Conservation (phyloP, 2,329 filamentous ascomycete genomes). For the Talaromyces sp. region DNA sequence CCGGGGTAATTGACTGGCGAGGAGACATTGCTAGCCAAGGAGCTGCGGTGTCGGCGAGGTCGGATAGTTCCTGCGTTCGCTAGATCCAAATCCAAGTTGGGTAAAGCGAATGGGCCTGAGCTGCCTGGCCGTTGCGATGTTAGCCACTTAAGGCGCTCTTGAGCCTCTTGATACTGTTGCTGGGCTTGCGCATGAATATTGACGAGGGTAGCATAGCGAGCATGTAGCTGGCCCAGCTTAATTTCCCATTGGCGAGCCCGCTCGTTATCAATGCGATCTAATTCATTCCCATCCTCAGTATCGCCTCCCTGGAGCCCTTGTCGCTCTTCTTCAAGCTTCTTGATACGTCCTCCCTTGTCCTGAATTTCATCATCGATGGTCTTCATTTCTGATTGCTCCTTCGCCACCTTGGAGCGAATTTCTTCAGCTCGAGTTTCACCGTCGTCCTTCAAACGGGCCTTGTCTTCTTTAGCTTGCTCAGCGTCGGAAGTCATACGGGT, state of each 20-base stretch:
- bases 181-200: constrained; percentile 47
- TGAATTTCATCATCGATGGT: constrained; percentile 63
- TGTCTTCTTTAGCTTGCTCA: constrained; percentile 47
- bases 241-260: constrained; percentile 51
- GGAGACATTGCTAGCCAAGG: constrained; percentile 51
- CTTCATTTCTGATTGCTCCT: constrained; percentile 55
- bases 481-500: constrained; percentile 55
- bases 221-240: constrained; percentile 46
- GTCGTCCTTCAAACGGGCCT: constrained; percentile 44
- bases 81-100: constrained; percentile 46
- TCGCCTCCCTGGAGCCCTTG: constrained; percentile 53
- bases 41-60: constrained; percentile 50
- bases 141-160: constrained; percentile 49
- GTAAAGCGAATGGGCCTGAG: constrained; percentile 45
- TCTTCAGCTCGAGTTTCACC: constrained; percentile 44
- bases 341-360: constrained; percentile 62
- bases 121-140: constrained; percentile 41
- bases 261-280: constrained; percentile 54
- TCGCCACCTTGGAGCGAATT: constrained; percentile 47
- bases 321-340: constrained; percentile 62
- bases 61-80: constrained; percentile 44
- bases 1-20: constrained; percentile 47
- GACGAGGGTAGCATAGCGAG: constrained; percentile 47
- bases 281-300: constrained; percentile 54
- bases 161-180: constrained; percentile 50